Conservation (phyloP, 2,329 filamentous ascomycete species). For the Allantophomopsis lycopodina region DNA sequence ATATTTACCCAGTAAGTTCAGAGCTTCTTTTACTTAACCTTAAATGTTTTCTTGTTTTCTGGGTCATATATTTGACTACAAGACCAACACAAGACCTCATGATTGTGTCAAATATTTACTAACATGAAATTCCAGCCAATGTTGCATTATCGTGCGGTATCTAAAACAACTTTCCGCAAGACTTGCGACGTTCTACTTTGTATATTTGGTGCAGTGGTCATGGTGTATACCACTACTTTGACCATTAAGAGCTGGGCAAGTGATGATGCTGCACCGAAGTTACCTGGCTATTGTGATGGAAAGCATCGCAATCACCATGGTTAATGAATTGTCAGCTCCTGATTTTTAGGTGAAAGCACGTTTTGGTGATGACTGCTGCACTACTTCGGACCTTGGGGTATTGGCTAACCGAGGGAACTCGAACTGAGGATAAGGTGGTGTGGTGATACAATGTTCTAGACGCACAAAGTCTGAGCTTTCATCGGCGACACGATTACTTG, state of each 20-base stretch:
- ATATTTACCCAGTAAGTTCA: constrained; percentile 83
- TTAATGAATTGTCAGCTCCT: too few species aligned
- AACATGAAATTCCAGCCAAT: constrained; percentile 47
- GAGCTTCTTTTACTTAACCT: not conserved
- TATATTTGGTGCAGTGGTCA: constrained; percentile 71
- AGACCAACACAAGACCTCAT: too few species aligned
- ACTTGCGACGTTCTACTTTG: constrained; percentile 63
- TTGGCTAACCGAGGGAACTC: too few species aligned
- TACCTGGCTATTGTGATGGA: constrained; percentile 49
- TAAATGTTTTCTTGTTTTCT: not conserved
- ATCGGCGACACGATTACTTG: not conserved
- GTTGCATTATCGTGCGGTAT: constrained; percentile 74
- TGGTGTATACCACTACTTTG: constrained; percentile 81
- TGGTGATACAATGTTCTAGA: too few species aligned
- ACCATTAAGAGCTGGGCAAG: constrained; percentile 79
- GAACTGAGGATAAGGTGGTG: too few species aligned
- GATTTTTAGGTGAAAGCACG: too few species aligned
- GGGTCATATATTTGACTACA: too few species aligned
- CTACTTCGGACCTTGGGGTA: too few species aligned
- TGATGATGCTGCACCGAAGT: constrained; percentile 29
- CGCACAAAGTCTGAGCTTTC: too few species aligned
- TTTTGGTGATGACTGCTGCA: too few species aligned
- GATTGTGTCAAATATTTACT: not conserved
- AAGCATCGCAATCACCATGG: too few species aligned
- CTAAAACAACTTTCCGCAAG: constrained; percentile 53